These are phyloP conservation scores for Xylaria acuta DNA, from an alignment of 495 filamentous ascomycete genomes.

Conservation along the genomic window DNA sequence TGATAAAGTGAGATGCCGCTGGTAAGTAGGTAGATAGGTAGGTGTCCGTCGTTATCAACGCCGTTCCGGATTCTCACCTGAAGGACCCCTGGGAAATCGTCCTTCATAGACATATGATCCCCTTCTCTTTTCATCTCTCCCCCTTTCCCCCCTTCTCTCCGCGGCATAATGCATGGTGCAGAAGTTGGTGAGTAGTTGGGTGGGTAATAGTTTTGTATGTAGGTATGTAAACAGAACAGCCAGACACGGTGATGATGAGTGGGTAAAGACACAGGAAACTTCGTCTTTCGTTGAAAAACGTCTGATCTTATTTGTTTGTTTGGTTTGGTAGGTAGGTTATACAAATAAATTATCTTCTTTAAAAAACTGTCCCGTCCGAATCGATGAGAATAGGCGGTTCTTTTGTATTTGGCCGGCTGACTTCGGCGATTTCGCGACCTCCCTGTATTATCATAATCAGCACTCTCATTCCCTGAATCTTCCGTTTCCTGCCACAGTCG, in stretches of 20 bases:
- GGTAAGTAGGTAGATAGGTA: too few relatives aligned
- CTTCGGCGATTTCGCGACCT: slow-evolving; percentile 93
- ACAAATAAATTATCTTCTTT: slow-evolving; percentile 31
- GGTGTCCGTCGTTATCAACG: too few relatives aligned
- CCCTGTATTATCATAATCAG: slow-evolving; percentile 64
- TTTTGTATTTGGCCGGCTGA: slow-evolving; percentile 94
- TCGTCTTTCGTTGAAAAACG: neutral
- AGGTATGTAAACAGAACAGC: neutral
- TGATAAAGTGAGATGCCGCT: too few relatives aligned
- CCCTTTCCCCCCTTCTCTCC: neutral
- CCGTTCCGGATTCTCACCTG: too few relatives aligned
- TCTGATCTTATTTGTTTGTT: neutral
- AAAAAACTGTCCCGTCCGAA: slow-evolving; percentile 96
- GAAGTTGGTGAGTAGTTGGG: neutral
- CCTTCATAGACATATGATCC: too few relatives aligned
- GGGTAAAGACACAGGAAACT: neutral
- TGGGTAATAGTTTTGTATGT: neutral
- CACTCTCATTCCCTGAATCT: slow-evolving; percentile 11
- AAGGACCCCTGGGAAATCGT: too few relatives aligned
- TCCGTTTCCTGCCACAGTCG: neutral
- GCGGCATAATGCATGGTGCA: neutral
- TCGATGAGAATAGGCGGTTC: slow-evolving; percentile 96
- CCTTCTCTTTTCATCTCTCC: neutral
- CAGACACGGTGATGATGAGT: neutral
- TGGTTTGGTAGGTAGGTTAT: neutral